Evolutionary conservation across 495 filamentous ascomycete genomes (phyloP).

Genomic region (Talaromyces stipitatus): DNA sequence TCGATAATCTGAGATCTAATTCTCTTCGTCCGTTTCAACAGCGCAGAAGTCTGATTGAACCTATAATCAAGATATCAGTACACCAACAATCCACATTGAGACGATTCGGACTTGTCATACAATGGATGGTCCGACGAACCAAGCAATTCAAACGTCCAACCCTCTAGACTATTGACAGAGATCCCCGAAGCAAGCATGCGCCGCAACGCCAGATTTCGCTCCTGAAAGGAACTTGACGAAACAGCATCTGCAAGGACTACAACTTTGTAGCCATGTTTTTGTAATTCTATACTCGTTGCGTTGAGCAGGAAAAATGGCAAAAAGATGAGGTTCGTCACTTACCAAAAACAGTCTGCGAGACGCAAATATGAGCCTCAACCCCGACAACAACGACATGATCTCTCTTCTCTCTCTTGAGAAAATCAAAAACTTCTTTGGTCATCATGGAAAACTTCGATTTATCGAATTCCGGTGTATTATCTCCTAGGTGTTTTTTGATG

Average conservation of each 20-base stretch:
- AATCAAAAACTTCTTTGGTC: neutral
- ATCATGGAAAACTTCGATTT: neutral
- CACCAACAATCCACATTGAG: neutral
- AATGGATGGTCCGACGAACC: neutral
- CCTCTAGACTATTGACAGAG: neutral
- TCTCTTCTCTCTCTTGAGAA: neutral
- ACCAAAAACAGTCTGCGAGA: neutral
- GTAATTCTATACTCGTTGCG: neutral
- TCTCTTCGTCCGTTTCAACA: neutral
- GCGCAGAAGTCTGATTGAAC: neutral
- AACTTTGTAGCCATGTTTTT: neutral
- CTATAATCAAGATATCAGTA: neutral
- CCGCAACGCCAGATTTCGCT: neutral
- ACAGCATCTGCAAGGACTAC: neutral
- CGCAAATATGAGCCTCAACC: neutral
- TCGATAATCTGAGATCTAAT: neutral
- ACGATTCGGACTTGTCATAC: neutral
- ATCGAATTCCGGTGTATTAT: neutral
- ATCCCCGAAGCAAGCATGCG: neutral
- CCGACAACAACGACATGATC: neutral
- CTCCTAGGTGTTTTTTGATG: neutral
- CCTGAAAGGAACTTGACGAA: neutral
- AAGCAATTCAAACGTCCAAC: conserved; percentile 1
- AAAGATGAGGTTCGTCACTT: neutral
- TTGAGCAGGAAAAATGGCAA: neutral